Conservation (phyloP, 1,284 basidiomycete genomes). For the Tylopilus orsonianus region DNA sequence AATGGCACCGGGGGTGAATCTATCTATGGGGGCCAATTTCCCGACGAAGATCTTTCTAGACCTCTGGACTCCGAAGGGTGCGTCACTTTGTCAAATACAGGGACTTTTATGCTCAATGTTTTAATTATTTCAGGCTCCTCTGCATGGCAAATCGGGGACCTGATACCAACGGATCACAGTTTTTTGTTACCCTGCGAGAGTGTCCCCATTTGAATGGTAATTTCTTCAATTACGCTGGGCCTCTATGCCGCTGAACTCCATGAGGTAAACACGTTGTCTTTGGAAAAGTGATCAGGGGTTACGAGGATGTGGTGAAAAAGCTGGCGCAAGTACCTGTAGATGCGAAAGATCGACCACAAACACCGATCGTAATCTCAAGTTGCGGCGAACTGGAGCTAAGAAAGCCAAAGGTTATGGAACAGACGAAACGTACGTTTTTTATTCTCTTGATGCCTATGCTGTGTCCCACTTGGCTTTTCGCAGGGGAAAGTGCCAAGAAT, state of each 20-base stretch:
- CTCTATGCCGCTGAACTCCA: constrained; percentile 13
- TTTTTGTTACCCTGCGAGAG: constrained; percentile 76
- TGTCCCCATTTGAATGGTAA: constrained; percentile 71
- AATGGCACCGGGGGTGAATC: constrained; percentile 84
- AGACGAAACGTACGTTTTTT: constrained; percentile 17
- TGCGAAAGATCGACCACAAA: constrained; percentile 67
- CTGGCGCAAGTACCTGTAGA: constrained; percentile 61
- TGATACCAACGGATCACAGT: constrained; percentile 80
- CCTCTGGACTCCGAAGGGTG: constrained; percentile 66
- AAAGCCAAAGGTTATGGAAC: constrained; percentile 29
- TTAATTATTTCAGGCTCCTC: constrained; percentile 47
- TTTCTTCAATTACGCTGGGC: constrained; percentile 2
- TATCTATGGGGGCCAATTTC: constrained; percentile 74
- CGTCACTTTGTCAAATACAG: constrained; percentile 16
- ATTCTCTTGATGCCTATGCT: not conserved
- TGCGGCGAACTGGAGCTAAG: constrained; percentile 85
- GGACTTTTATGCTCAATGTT: not conserved
- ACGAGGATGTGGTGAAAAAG: constrained; percentile 56
- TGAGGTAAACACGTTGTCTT: constrained; percentile 80
- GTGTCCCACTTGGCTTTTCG: not conserved
- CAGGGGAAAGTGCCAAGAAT: constrained; percentile 13
- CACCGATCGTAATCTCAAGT: constrained; percentile 72
- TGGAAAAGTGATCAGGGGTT: constrained; percentile 62
- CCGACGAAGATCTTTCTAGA: constrained; percentile 72
- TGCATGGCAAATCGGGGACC: constrained; percentile 86